These are phyloP conservation scores for Pseudonitzschia multistriata DNA, from an alignment of 108 stramenopile genomes.

Conservation along the genomic window DNA sequence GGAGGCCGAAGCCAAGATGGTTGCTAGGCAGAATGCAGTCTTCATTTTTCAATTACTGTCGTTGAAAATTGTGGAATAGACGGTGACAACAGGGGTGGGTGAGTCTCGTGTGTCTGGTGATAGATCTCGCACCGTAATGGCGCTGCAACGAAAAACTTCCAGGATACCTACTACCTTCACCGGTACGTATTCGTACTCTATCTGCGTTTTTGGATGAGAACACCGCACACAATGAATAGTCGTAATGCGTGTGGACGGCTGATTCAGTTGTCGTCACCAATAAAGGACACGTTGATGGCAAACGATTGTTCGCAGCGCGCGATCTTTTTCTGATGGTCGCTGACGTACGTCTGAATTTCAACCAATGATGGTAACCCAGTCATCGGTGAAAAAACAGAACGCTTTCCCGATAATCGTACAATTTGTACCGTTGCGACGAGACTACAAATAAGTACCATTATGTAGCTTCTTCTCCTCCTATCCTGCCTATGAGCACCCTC, in stretches of 20 bases:
- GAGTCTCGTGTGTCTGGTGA: not conserved
- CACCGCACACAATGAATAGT: not conserved
- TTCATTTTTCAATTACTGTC: slow-evolving; percentile 32
- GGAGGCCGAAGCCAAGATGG: slow-evolving; percentile 49
- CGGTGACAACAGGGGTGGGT: not conserved
- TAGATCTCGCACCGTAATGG: not conserved
- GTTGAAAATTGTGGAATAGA: not conserved
- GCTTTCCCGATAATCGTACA: too few relatives aligned
- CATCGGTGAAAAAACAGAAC: too few relatives aligned
- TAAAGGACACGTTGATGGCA: not conserved
- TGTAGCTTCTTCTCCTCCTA: too few relatives aligned
- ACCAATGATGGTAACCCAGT: slow-evolving; percentile 1
- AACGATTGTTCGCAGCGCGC: not conserved
- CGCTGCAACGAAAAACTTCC: not conserved
- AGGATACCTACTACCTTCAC: not conserved
- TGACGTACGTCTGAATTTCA: not conserved
- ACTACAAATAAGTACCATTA: not conserved
- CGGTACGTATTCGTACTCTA: not conserved
- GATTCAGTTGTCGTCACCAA: slow-evolving; percentile 10
- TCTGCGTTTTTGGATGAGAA: not conserved
- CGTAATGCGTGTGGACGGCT: not conserved
- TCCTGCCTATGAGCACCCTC: too few relatives aligned
- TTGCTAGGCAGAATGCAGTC: slow-evolving; percentile 43
- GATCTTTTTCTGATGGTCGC: slow-evolving; percentile 1
- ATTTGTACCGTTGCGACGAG: not conserved